A percentile compares a stretch with the other conserved stretches of the same genome.
Evolutionary conservation across 2,329 filamentous ascomycete genomes (phyloP).

Genomic region (Scleromitrula shiraiana): DNA sequence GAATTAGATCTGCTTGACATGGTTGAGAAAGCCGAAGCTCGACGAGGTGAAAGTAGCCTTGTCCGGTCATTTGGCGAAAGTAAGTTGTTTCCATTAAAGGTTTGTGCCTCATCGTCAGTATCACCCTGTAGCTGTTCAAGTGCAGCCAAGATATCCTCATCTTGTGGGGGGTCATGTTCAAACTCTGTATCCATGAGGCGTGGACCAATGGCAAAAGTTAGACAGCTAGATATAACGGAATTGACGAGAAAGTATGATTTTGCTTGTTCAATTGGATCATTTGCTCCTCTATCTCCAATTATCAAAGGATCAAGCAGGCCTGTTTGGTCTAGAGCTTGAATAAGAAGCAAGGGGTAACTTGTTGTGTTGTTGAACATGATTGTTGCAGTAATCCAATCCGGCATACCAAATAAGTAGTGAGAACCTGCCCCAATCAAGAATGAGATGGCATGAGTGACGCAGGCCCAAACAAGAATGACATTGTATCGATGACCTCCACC

Average conservation of each 20-base stretch:
- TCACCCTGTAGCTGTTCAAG: conserved; percentile 20
- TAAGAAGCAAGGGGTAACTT: conserved; percentile 38
- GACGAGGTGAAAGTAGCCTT: conserved; percentile 37
- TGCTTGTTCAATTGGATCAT: conserved; percentile 46
- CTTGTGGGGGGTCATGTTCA: conserved; percentile 29
- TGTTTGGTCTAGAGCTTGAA: conserved; percentile 33
- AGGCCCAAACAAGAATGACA: conserved; percentile 36
- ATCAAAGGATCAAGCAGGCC: conserved; percentile 46
- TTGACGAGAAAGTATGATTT: conserved; percentile 61
- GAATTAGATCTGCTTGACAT: conserved; percentile 11
- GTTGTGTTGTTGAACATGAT: conserved; percentile 44
- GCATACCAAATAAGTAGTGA: conserved; percentile 34
- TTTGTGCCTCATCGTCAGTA: conserved; percentile 1
- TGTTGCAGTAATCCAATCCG: conserved; percentile 38
- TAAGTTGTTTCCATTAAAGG: conserved; percentile 18
- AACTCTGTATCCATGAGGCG: conserved; percentile 43
- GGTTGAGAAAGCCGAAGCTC: background rate
- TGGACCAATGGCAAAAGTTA: conserved; percentile 58
- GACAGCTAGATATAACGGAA: conserved; percentile 52
- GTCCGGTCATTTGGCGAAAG: conserved; percentile 34
- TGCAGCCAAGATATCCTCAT: conserved; percentile 11
- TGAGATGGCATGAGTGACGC: conserved; percentile 34
- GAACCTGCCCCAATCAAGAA: conserved; percentile 35
- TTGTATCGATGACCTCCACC: conserved; percentile 32
- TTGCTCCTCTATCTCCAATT: conserved; percentile 36